phyloP scores from a whole-genome alignment of 352 stramenopile species.

The Plasmopara halstedii region DNA sequence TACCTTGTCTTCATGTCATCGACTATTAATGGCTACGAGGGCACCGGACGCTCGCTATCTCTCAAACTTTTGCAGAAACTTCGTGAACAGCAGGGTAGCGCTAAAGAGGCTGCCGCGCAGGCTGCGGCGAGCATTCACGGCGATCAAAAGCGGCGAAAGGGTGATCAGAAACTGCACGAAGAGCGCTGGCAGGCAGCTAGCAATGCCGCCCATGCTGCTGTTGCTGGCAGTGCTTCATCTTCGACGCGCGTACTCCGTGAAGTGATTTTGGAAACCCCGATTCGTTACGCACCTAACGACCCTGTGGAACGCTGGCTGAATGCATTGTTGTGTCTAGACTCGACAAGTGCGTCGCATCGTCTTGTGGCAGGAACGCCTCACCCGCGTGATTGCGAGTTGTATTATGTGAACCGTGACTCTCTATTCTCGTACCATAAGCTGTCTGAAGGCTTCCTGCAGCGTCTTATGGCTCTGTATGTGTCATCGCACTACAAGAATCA shows the following conservation, averaged over 20 bases:
- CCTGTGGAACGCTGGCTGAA: conserved; percentile 98
- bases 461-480: conserved; percentile 95
- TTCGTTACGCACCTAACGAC: conserved; percentile 95
- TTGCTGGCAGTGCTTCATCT: conserved; percentile 26
- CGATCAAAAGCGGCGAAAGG: conserved; percentile 91
- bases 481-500: conserved; percentile 99
- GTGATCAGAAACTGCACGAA: conserved; percentile 95
- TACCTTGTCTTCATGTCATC: conserved; percentile 99
- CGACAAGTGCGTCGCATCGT: conserved; percentile 67
- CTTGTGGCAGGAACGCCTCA: conserved; percentile 92
- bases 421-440: conserved; percentile 99
- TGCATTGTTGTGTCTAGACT: conserved; percentile 94
- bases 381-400: conserved; percentile 96
- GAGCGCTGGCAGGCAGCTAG: conserved; percentile 92
- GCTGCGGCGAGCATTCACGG: conserved; percentile 71
- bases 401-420: conserved; percentile 97
- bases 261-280: conserved; percentile 95
- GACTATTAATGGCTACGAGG: conserved; percentile 99
- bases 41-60: conserved; percentile 96
- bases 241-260: conserved; percentile 87
- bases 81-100: conserved; percentile 86
- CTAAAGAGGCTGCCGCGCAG: conserved; percentile 45
- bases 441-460: conserved; percentile 93
- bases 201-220: conserved; percentile 66
- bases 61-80: conserved; percentile 99